Percentiles rank a stretch among this genome's conserved stretches.
Conservation (phyloP, 352 stramenopile genomes). For the Blastocystis hominis region DNA sequence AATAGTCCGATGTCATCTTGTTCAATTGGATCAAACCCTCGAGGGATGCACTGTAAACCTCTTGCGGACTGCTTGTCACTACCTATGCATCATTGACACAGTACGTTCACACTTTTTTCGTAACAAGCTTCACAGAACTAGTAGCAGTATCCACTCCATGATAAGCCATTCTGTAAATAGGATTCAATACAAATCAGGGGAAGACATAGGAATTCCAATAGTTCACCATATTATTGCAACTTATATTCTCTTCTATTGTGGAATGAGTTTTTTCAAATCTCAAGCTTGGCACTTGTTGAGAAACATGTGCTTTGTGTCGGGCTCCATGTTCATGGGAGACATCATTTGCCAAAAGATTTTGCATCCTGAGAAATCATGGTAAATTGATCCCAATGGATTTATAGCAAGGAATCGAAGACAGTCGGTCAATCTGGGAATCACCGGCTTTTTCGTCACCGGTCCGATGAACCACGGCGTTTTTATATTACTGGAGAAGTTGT, state of each 20-base stretch:
- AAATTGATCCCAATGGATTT: neutral
- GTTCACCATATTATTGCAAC: neutral
- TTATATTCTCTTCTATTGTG: neutral
- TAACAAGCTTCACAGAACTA: neutral
- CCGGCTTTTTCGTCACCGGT: constrained; percentile 45
- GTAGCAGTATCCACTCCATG: neutral
- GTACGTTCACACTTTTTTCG: neutral
- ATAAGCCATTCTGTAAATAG: neutral
- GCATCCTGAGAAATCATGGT: constrained; percentile 14
- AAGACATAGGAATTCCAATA: neutral
- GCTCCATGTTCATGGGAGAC: constrained; percentile 40
- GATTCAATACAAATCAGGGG: neutral
- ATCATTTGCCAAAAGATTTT: constrained; percentile 46
- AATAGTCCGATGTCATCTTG: neutral
- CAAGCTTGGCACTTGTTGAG: constrained; percentile 28
- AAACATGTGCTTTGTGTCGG: constrained; percentile 46
- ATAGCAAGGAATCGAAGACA: constrained; percentile 16
- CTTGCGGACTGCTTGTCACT: neutral
- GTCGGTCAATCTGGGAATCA: constrained; percentile 53
- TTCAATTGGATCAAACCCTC: neutral
- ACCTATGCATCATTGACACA: neutral
- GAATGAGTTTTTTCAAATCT: constrained; percentile 42
- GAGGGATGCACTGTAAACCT: neutral
- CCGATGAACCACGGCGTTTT: constrained; percentile 51
- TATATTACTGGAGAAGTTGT: constrained; percentile 35